Percentiles rank a stretch among this genome's conserved stretches.
phyloP scores from a whole-genome alignment of 169 alveolate species.

The Ichthyophthirius multifiliis region DNA sequence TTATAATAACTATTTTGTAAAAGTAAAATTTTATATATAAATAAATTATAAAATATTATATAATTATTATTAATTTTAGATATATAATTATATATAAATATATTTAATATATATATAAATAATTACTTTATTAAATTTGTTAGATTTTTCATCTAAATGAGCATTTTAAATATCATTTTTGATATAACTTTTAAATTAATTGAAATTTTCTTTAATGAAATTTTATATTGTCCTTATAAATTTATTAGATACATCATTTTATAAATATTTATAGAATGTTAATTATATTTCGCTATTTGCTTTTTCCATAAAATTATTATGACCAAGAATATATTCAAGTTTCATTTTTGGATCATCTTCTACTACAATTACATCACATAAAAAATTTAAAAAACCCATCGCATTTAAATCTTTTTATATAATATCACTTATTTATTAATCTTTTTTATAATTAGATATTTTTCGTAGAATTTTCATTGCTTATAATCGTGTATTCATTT shows the following conservation, averaged over 20 bases:
- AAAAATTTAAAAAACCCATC: constrained; percentile 6
- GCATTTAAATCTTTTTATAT: constrained; percentile 3
- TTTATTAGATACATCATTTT: background rate
- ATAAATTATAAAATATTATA: no score
- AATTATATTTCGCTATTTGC: constrained; percentile 5
- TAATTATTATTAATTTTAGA: no score
- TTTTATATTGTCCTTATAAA: background rate
- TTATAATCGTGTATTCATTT: background rate
- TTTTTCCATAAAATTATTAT: background rate
- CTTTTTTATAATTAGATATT: constrained; percentile 4
- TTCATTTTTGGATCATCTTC: constrained; percentile 2
- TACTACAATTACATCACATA: constrained; percentile 9
- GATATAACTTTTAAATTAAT: background rate
- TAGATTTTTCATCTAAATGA: background rate
- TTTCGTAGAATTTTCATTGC: constrained; percentile 12
- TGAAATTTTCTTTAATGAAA: background rate
- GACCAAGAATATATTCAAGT: constrained; percentile 12
- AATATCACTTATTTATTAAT: background rate
- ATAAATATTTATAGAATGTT: background rate
- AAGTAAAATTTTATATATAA: no score
- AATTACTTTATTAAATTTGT: background rate
- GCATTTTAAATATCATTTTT: background rate
- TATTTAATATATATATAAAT: no score
- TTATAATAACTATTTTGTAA: no score
- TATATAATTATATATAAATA: no score